phyloP scores from a whole-genome alignment of 306 rosid genomes.

The Bauhinia variegata region DNA sequence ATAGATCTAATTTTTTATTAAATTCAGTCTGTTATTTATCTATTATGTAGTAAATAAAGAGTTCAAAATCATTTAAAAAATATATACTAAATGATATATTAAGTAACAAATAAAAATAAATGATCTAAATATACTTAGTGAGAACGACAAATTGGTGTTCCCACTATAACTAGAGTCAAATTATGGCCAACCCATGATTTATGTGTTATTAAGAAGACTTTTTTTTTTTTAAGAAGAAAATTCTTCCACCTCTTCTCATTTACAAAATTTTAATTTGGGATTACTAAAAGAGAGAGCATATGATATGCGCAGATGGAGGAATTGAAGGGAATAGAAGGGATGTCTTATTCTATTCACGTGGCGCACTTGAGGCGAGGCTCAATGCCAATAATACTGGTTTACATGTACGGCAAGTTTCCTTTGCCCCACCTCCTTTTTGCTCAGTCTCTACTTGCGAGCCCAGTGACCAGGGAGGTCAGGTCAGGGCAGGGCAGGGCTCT shows the following conservation, averaged over 20 bases:
- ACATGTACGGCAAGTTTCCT: slow-evolving; percentile 4
- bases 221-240: no score
- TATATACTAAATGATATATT: no score
- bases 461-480: neutral
- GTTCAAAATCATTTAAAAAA: no score
- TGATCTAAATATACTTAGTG: no score
- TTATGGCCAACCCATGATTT: neutral
- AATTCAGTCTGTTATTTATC: no score
- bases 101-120: no score
- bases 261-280: slow-evolving; percentile 16
- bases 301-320: neutral
- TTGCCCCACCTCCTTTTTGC: slow-evolving; percentile 30
- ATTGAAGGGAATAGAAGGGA: slow-evolving; percentile 36
- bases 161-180: no score
- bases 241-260: neutral
- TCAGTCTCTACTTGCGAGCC: neutral
- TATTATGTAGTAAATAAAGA: no score
- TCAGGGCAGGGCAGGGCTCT: no score
- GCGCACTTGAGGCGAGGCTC: slow-evolving; percentile 28
- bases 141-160: no score
- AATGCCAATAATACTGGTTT: slow-evolving; percentile 36
- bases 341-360: slow-evolving; percentile 42
- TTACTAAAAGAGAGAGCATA: neutral
- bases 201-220: neutral
- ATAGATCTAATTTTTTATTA: no score